phyloP scores from a whole-genome alignment of 2,329 filamentous ascomycete genomes.

The Aspergillus arachidicola region DNA sequence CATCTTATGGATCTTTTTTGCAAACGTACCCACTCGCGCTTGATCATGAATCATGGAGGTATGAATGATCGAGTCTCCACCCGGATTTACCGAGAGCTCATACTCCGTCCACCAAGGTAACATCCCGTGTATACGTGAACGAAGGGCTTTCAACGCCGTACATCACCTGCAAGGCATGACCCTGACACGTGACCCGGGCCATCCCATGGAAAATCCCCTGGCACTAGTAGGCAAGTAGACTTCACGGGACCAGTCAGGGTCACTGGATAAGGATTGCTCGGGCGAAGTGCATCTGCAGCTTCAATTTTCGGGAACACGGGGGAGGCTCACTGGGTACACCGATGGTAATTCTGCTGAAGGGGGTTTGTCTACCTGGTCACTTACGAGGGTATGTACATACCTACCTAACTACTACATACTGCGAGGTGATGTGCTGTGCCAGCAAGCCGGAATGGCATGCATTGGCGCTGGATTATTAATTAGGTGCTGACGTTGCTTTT shows the following conservation, averaged over 20 bases:
- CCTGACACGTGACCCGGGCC: not conserved
- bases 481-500: not conserved
- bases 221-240: not conserved
- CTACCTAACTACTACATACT: not conserved
- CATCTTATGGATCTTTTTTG: not conserved
- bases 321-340: constrained; percentile 1
- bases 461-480: not conserved
- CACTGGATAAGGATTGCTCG: not conserved
- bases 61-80: not conserved
- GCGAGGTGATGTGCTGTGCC: not conserved
- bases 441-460: not conserved
- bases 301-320: not conserved
- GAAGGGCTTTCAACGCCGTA: not conserved
- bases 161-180: not conserved
- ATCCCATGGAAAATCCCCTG: not conserved
- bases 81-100: not conserved
- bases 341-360: not conserved
- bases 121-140: not conserved
- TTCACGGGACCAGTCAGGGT: constrained; percentile 1
- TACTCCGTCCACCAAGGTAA: not conserved
- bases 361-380: not conserved
- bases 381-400: not conserved
- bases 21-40: not conserved
- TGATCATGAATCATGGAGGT: not conserved
- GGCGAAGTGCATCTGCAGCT: not conserved